These are phyloP conservation scores for Trichoderma breve DNA, from an alignment of 2,329 filamentous ascomycete genomes.

Conservation along the genomic window DNA sequence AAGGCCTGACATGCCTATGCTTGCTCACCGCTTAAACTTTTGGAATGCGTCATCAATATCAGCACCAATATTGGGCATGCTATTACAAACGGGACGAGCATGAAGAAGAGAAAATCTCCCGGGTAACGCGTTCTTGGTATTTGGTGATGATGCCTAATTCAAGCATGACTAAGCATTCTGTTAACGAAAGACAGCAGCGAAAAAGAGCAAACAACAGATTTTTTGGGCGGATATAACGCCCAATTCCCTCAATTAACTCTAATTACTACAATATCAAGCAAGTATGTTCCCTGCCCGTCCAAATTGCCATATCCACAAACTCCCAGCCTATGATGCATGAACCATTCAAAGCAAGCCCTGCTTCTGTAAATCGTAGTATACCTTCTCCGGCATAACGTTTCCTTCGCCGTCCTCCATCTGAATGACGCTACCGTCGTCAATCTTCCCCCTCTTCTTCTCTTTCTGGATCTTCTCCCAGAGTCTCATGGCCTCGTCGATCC, in stretches of 20 bases:
- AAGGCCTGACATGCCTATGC: constrained; percentile 40
- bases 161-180: not conserved
- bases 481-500: constrained; percentile 82
- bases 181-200: not conserved
- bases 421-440: constrained; percentile 78
- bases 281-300: not conserved
- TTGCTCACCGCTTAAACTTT: not conserved
- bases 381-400: constrained; percentile 99
- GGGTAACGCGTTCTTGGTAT: not conserved
- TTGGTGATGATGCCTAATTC: not conserved
- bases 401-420: constrained; percentile 98
- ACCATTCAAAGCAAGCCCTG: constrained; percentile 70
- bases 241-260: not conserved
- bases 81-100: not conserved
- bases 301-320: not conserved
- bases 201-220: not conserved
- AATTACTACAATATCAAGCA: not conserved
- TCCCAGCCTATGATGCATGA: not conserved
- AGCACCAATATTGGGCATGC: not conserved
- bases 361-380: constrained; percentile 92
- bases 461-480: constrained; percentile 92
- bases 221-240: too few relatives aligned
- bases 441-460: constrained; percentile 75
- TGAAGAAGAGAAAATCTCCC: not conserved
- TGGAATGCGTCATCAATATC: not conserved